Evolutionary conservation across 176 grass and related monocot species (phyloP).

Genomic region (Musa itinerans): DNA sequence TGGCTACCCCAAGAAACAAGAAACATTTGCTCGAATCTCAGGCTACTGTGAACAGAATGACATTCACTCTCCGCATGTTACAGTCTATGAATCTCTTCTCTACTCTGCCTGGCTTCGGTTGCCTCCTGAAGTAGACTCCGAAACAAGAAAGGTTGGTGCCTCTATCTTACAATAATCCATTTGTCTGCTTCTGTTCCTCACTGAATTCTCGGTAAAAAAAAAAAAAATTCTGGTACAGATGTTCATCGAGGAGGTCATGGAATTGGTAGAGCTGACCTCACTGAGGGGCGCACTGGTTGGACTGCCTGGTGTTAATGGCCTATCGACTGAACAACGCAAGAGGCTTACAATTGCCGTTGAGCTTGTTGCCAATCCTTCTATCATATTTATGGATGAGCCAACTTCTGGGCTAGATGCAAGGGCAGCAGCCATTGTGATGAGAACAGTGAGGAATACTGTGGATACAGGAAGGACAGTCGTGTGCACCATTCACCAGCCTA

Average conservation of each 20-base stretch:
- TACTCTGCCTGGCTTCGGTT: conserved; percentile 53
- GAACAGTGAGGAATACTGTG: conserved; percentile 32
- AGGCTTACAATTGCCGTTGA: conserved; percentile 50
- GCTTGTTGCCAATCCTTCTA: conserved; percentile 53
- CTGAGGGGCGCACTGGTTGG: too few species aligned
- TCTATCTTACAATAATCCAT: background rate
- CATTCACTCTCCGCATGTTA: conserved; percentile 47
- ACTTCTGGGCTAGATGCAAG: conserved; percentile 55
- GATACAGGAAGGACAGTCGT: conserved; percentile 30
- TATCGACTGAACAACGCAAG: background rate
- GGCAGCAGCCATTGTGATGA: conserved; percentile 56
- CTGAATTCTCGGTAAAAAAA: background rate
- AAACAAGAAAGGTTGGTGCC: conserved; percentile 29
- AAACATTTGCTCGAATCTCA: conserved; percentile 47
- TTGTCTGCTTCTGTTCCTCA: background rate
- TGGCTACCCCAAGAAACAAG: conserved; percentile 45
- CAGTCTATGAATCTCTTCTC: conserved; percentile 42
- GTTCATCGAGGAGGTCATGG: conserved; percentile 54
- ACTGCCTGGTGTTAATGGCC: too few species aligned
- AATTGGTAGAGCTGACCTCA: conserved; percentile 40
- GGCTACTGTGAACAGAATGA: conserved; percentile 49
- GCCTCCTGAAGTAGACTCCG: conserved; percentile 33
- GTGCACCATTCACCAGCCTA: conserved; percentile 63
- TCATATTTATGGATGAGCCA: conserved; percentile 61
- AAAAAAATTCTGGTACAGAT: conserved; percentile 23